phyloP scores from a whole-genome alignment of 2,329 filamentous ascomycete genomes.

The Metarhizium robertsii region DNA sequence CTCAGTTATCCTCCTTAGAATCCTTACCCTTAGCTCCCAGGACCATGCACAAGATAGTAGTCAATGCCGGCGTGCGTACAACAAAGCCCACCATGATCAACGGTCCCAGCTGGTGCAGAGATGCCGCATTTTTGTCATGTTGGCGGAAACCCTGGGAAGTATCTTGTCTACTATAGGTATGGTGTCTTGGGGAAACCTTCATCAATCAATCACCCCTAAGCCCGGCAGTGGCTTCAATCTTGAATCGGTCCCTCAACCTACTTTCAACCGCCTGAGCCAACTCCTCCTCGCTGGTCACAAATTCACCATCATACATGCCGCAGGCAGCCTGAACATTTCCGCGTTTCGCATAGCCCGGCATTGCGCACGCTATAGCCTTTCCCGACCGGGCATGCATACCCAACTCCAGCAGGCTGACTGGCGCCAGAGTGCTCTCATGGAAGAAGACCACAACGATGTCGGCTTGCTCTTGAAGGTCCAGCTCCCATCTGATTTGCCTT shows the following conservation, averaged over 20 bases:
- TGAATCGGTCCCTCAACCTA: conserved; percentile 14
- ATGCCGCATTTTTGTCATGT: too few relatives aligned
- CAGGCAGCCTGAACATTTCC: conserved; percentile 54
- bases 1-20: too few relatives aligned
- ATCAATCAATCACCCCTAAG: too few relatives aligned
- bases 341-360: conserved; percentile 41
- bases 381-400: conserved; percentile 38
- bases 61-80: too few relatives aligned
- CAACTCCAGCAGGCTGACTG: conserved; percentile 51
- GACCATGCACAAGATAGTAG: too few relatives aligned
- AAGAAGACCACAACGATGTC: conserved; percentile 50
- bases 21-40: too few relatives aligned
- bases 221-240: too few relatives aligned
- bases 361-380: conserved; percentile 45
- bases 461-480: conserved; percentile 42
- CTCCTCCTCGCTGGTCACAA: conserved; percentile 31
- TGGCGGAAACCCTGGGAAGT: too few relatives aligned
- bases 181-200: too few relatives aligned
- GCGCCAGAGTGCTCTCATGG: conserved; percentile 39
- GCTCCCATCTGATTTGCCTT: conserved; percentile 42
- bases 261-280: conserved; percentile 26
- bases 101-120: too few relatives aligned
- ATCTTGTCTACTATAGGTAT: too few relatives aligned
- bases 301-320: conserved; percentile 31
- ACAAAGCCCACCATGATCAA: too few relatives aligned